Evolutionary conservation across 2,329 filamentous ascomycete species (phyloP), one percentile per base, ranked within the genome.

Genomic region (Monosporascus ibericus): DNA sequence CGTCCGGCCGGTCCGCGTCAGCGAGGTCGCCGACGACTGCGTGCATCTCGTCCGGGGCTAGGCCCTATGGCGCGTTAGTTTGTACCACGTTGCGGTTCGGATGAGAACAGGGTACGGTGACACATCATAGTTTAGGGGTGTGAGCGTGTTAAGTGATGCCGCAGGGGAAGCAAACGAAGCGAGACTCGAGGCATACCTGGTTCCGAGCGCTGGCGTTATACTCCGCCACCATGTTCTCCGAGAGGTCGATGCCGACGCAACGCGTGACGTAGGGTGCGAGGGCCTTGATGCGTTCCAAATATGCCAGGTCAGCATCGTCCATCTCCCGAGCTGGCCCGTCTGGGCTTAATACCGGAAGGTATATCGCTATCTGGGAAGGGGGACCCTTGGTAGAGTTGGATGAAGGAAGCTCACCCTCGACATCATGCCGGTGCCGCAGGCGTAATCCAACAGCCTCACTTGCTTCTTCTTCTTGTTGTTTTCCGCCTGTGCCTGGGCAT

Each of bases 361-460:
- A 51, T 39, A 22, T 30, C 34, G 22, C 14, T n/a, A 47, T 20
- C 17, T 18, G 14, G 44, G 24, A 14, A 11, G 34, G 9, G 9
- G 30, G n/a, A 15, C 11, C 15, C 25, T n/a, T 27, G 25, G 48
- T 52, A 20, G 20, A 70, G 30, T 34, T 34, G 30, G 11, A 34
- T 34, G 30, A 34, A 34, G 9, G 30, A 34, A 34, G 9, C 76
- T 59, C 64, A 87, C 85, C 66, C 79, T 76, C 14, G 85, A 86
- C 56, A 88, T 74, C 51, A 81, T 68, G 2, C 86, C 86, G 6
- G 85, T 85, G 8, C 88, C 88, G 63, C 87, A 91, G 17, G 88
- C 88, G 68, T 91, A 92, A 65, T 92, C 88, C 2, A 91, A 73
- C 20, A 90, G 69, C 46, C 78, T 77, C 42, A 82, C 73, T 52